phyloP scores from a whole-genome alignment of 176 grass and related monocot species.

The Stipa capillata region DNA sequence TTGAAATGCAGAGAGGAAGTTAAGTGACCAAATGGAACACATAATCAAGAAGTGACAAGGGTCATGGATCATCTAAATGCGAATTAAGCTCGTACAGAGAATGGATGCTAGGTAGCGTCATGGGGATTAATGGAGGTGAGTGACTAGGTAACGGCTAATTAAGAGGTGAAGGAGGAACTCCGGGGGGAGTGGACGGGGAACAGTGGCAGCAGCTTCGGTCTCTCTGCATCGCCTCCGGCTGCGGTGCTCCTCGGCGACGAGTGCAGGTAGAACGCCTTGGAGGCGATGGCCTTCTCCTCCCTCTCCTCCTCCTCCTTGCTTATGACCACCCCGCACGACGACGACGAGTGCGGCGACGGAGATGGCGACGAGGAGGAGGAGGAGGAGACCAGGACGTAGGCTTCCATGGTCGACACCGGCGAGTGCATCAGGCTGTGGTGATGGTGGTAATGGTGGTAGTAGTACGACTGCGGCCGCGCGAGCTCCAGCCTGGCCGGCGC shows the following conservation, averaged over 20 bases:
- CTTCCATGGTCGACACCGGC: constrained; percentile 65
- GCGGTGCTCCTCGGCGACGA: constrained; percentile 31
- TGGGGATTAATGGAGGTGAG: constrained; percentile 11
- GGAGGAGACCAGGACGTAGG: constrained; percentile 12
- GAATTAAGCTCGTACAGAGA: background rate
- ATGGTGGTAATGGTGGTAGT: constrained; percentile 26
- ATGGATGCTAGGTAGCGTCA: background rate
- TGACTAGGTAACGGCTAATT: background rate
- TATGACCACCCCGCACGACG: constrained; percentile 41
- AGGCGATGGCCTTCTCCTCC: constrained; percentile 76
- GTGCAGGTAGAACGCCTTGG: constrained; percentile 80
- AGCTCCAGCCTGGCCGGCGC: constrained; percentile 55
- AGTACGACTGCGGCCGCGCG: constrained; percentile 25
- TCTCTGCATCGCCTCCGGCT: constrained; percentile 14
- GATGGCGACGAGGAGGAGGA: constrained; percentile 13
- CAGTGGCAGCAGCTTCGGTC: constrained; percentile 57
- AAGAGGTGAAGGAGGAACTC: background rate
- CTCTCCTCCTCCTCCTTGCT: constrained; percentile 50
- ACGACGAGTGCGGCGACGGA: constrained; percentile 29
- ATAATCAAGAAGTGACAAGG: background rate
- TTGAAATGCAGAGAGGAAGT: background rate
- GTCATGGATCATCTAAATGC: constrained; percentile 11
- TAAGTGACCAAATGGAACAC: background rate
- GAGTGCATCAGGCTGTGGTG: constrained; percentile 22
- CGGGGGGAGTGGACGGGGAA: constrained; percentile 56